phyloP scores from a whole-genome alignment of 2,329 filamentous ascomycete genomes.

The Pseudocercospora fuligena region DNA sequence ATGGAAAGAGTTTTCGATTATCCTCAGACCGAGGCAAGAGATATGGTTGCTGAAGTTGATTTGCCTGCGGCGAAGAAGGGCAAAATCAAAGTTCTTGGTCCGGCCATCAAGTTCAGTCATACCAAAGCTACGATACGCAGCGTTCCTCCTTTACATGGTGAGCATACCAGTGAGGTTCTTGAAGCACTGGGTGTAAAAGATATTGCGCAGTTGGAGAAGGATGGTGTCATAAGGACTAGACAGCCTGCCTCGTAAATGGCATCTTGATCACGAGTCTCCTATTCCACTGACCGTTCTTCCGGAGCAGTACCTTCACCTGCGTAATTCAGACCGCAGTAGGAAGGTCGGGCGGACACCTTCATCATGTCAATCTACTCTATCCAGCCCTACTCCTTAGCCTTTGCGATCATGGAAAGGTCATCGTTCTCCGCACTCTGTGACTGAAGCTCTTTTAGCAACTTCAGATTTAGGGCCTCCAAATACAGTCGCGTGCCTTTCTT shows the following conservation, averaged over 20 bases:
- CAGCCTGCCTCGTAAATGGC: slow-evolving; percentile 4
- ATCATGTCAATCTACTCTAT: too few species aligned
- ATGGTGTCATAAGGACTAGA: slow-evolving; percentile 27
- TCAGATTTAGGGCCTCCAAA: too few species aligned
- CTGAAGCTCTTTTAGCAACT: too few species aligned
- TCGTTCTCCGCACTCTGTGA: too few species aligned
- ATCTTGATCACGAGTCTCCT: not conserved
- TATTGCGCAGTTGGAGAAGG: slow-evolving; percentile 25
- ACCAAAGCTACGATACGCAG: slow-evolving; percentile 31
- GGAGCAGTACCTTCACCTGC: too few species aligned
- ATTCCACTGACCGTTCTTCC: not conserved
- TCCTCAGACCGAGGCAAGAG: slow-evolving; percentile 48
- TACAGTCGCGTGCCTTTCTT: too few species aligned
- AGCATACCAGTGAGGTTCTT: slow-evolving; percentile 37
- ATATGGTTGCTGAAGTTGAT: slow-evolving; percentile 34
- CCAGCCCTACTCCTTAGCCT: too few species aligned
- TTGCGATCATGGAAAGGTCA: too few species aligned
- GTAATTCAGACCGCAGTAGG: too few species aligned
- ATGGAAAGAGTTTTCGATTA: slow-evolving; percentile 52
- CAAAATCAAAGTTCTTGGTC: slow-evolving; percentile 28
- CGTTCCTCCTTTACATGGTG: slow-evolving; percentile 35
- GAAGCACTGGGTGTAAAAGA: slow-evolving; percentile 22
- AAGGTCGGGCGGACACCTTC: too few species aligned
- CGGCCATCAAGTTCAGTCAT: slow-evolving; percentile 37
- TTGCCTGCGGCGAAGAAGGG: slow-evolving; percentile 22